Evolutionary conservation across 78 protist genomes (phyloP).

Genomic region (Protostelium mycophagum): DNA sequence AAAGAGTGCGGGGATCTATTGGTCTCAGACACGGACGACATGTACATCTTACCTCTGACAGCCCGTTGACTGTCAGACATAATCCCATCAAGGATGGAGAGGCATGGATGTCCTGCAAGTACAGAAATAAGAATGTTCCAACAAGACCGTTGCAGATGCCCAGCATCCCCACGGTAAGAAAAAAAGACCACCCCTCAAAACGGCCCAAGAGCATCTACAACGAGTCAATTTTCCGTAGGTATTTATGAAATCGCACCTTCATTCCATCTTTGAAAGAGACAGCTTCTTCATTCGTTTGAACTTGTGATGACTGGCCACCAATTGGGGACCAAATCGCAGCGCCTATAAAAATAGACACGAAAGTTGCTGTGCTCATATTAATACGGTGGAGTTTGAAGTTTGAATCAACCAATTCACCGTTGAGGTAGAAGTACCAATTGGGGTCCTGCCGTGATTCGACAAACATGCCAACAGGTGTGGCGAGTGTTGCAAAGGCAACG

Average conservation of each 20-base stretch:
- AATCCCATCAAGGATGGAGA: not conserved
- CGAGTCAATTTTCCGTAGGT: not conserved
- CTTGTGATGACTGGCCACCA: too few species aligned
- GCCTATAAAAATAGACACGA: too few species aligned
- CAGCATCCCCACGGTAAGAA: not conserved
- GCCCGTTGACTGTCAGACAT: not conserved
- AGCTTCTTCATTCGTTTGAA: not conserved
- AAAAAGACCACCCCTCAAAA: not conserved
- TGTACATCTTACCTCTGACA: not conserved
- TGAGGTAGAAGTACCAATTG: not conserved
- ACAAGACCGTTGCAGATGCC: not conserved
- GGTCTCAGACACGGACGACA: not conserved
- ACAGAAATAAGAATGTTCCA: not conserved
- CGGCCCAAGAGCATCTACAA: not conserved
- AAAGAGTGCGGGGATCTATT: not conserved
- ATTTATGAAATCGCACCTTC: not conserved
- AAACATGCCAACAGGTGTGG: not conserved
- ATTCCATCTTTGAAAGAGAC: not conserved
- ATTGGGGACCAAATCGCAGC: too few species aligned
- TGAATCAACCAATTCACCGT: not conserved
- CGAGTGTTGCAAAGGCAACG: not conserved
- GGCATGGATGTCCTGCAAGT: not conserved
- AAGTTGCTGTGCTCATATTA: not conserved
- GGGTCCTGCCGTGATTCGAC: not conserved
- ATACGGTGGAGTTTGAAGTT: not conserved